These are phyloP conservation scores for Odontarrhena argentea DNA, from an alignment of 345 rosid genomes.

Conservation along the genomic window DNA sequence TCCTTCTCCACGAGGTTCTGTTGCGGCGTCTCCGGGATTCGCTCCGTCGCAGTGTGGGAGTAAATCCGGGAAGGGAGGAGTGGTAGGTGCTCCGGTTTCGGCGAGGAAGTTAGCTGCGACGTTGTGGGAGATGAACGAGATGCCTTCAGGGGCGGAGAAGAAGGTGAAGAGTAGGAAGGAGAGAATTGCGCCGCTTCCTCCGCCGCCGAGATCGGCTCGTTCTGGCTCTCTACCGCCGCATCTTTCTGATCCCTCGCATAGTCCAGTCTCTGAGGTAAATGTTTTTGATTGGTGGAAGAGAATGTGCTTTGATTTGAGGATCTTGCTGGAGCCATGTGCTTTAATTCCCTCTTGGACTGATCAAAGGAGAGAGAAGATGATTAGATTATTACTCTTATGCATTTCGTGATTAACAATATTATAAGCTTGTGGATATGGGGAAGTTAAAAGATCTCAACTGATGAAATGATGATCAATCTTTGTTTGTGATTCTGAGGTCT, in stretches of 20 bases:
- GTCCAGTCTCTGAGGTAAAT: constrained; percentile 89
- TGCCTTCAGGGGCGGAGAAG: constrained; percentile 72
- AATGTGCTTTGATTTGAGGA: constrained; percentile 35
- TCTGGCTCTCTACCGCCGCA: constrained; percentile 91
- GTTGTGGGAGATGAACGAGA: constrained; percentile 97
- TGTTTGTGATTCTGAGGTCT: constrained; percentile 41
- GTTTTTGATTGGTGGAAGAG: constrained; percentile 33
- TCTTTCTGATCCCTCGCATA: constrained; percentile 94
- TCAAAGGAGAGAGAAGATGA: constrained; percentile 39
- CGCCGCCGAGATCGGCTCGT: constrained; percentile 53
- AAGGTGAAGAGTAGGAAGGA: constrained; percentile 52
- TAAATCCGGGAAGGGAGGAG: constrained; percentile 43
- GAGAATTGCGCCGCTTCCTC: constrained; percentile 47
- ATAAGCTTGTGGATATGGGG: constrained; percentile 14
- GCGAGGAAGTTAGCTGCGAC: constrained; percentile 98
- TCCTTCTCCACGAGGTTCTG: constrained; percentile 60
- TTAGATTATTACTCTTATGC: constrained; percentile 24
- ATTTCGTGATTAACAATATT: constrained; percentile 12
- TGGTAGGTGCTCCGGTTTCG: constrained; percentile 63
- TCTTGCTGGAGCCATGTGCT: constrained; percentile 46
- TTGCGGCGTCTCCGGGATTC: constrained; percentile 52
- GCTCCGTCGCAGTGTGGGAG: constrained; percentile 56
- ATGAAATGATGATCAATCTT: constrained; percentile 30
- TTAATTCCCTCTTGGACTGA: constrained; percentile 25
- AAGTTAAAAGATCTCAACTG: constrained; percentile 27